Base-by-base conservation (phyloP, 2,329 filamentous ascomycete genomes). In the Alternaria incomplexa region DNA sequence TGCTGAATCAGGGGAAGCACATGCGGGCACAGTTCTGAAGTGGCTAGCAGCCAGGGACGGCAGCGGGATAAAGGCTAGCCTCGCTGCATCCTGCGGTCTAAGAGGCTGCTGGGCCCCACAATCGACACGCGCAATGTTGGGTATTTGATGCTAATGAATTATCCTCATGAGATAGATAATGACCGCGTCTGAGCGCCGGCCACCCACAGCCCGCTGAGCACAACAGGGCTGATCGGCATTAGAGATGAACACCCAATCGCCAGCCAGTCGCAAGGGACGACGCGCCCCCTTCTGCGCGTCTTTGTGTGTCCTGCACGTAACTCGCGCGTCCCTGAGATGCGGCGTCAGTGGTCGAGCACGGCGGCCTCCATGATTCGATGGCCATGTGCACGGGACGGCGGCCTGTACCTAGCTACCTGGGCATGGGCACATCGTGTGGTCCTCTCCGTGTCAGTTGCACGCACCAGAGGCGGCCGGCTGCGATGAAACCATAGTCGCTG, bases 81-180 rank as follows among this genome's bases (percentile, higher is more conserved):
- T 67, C 40, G 57, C 63, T 70, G 67, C 64, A 60, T 66, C 51
- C 51, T 67, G 67, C 63, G 57, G 65, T 73, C 72, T 72, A 66
- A 75, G 68, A 71, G 44, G 56, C 60, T 61, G 61, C 68, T 68
- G 67, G 69, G 74, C 72, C 74, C 70, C 68, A 69, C 73, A 62
- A 55, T 55, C 69, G 69, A 76, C 62, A 73, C 75, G 72, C 68
- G 69, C 62, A 77, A 73, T 75, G 74, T 75, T 74, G 73, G 73
- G 73, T 71, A 67, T 70, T 69, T 66, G 66, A 65, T 67, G 66
- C 65, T 72, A 69, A 72, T 70, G 46, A 65, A 63, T 52, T 44
- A 61, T 50, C 47, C 65, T 62, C 62, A 71, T 62, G 58, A 63
- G 62, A 63, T 54, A 58, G 63, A 58, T 50, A 53, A 62, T 58